Evolutionary conservation across 1,139 yeast species (phyloP).

Genomic region (Yamadazyma oceani): DNA sequence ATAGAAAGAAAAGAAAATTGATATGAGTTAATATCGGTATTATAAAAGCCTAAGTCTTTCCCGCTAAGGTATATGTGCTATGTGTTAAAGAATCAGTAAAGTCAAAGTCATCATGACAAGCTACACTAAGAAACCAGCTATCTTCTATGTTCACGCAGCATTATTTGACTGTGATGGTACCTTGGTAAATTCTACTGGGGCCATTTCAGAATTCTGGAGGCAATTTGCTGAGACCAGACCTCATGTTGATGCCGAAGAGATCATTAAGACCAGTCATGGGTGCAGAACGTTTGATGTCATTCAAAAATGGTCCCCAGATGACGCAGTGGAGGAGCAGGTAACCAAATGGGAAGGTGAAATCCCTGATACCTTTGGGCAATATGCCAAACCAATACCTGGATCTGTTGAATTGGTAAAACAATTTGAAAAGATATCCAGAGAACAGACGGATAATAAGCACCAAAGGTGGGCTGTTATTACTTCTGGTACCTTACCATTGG

Average conservation of each 20-base stretch:
- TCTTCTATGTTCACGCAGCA: slow-evolving; percentile 44
- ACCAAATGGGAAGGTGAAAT: slow-evolving; percentile 66
- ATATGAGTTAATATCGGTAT: too few relatives aligned
- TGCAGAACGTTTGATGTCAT: slow-evolving; percentile 79
- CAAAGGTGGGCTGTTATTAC: slow-evolving; percentile 79
- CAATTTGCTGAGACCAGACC: slow-evolving; percentile 65
- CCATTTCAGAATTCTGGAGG: slow-evolving; percentile 77
- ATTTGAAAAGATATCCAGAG: slow-evolving; percentile 39
- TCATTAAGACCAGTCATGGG: slow-evolving; percentile 74
- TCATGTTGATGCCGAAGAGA: slow-evolving; percentile 64
- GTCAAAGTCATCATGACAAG: too few relatives aligned
- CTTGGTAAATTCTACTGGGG: slow-evolving; percentile 72
- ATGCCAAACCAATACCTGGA: slow-evolving; percentile 71
- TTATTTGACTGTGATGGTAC: slow-evolving; percentile 84
- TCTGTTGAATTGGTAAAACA: slow-evolving; percentile 58
- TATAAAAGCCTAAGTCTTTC: too few relatives aligned
- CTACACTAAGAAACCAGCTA: slow-evolving; percentile 26
- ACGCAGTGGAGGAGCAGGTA: slow-evolving; percentile 61
- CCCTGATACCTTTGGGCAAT: slow-evolving; percentile 66
- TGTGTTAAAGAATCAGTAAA: too few relatives aligned
- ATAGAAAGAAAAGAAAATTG: too few relatives aligned
- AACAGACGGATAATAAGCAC: slow-evolving; percentile 38
- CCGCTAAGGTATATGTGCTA: too few relatives aligned
- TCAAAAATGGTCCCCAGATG: slow-evolving; percentile 67
- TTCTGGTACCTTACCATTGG: slow-evolving; percentile 72